phyloP scores from a whole-genome alignment of 345 rosid species.

The Linum trigynum region DNA sequence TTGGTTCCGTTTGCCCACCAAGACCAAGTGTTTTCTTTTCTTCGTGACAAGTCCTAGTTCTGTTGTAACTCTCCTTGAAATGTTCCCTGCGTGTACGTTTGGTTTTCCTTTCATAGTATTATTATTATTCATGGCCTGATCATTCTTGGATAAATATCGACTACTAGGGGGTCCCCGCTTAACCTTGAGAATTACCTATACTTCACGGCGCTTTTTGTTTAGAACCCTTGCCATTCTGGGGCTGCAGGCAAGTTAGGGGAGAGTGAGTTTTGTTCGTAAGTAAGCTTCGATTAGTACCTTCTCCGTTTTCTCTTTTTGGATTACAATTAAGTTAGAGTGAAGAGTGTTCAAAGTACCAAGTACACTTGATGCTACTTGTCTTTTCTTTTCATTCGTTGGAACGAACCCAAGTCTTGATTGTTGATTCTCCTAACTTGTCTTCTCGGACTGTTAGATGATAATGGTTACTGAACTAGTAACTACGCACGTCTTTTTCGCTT shows the following conservation, averaged over 20 bases:
- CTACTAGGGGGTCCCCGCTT: slow-evolving; percentile 10
- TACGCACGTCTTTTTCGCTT: background rate
- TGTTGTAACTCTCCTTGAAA: background rate
- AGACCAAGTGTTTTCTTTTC: background rate
- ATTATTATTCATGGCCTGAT: background rate
- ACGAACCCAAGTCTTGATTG: background rate
- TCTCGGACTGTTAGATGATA: background rate
- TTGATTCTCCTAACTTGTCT: background rate
- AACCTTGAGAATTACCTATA: slow-evolving; percentile 4
- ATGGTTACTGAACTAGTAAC: background rate
- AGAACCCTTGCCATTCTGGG: too few relatives aligned
- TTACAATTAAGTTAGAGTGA: too few relatives aligned
- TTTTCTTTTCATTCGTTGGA: background rate
- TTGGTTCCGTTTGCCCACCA: background rate
- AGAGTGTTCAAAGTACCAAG: too few relatives aligned
- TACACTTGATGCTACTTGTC: too few relatives aligned
- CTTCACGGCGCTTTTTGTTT: slow-evolving; percentile 11
- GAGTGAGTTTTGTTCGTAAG: slow-evolving; percentile 9
- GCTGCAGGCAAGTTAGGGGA: background rate
- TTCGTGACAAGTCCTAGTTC: background rate
- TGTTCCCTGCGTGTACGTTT: slow-evolving; percentile 21
- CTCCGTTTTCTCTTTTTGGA: background rate
- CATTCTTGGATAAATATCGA: slow-evolving; percentile 10
- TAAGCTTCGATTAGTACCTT: background rate
- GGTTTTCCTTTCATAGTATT: background rate